A percentile compares a stretch with the other conserved stretches of the same genome.
Conservation (phyloP, 2,329 filamentous ascomycete species). For the Penicillium sp. region DNA sequence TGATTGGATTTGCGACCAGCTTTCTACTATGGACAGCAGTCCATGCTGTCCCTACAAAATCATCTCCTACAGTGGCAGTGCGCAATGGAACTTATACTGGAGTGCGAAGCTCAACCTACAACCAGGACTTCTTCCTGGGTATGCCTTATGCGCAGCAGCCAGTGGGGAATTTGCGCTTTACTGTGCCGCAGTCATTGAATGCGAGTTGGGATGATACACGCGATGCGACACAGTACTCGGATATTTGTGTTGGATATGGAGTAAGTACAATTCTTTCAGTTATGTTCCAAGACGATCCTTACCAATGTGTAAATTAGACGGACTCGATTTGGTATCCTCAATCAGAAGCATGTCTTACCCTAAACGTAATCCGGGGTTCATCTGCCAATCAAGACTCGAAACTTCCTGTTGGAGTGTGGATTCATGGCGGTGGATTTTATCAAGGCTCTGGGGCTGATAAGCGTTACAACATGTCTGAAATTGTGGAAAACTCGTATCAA, state of each 20-base stretch:
- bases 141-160: constrained; percentile 61
- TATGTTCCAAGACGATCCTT: not conserved
- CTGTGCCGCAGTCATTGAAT: constrained; percentile 52
- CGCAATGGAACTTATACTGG: constrained; percentile 53
- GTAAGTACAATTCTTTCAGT: constrained; percentile 27
- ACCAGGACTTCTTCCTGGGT: constrained; percentile 55
- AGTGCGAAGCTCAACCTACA: constrained; percentile 39
- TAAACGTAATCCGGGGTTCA: constrained; percentile 59
- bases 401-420: constrained; percentile 62
- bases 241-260: constrained; percentile 55
- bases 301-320: constrained; percentile 18
- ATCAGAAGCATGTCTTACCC: constrained; percentile 60
- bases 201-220: constrained; percentile 44
- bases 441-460: constrained; percentile 53
- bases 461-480: constrained; percentile 63
- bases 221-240: constrained; percentile 48
- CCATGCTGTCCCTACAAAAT: constrained; percentile 23
- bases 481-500: constrained; percentile 55
- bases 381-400: constrained; percentile 37
- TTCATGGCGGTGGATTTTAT: constrained; percentile 58
- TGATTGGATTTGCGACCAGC: constrained; percentile 5
- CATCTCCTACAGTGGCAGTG: constrained; percentile 34
- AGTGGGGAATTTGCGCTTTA: constrained; percentile 55
- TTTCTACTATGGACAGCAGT: constrained; percentile 19
- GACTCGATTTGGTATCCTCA: constrained; percentile 39